These are phyloP conservation scores for Colletotrichum phormii DNA, from an alignment of 2,329 filamentous ascomycete species.

Conservation along the genomic window DNA sequence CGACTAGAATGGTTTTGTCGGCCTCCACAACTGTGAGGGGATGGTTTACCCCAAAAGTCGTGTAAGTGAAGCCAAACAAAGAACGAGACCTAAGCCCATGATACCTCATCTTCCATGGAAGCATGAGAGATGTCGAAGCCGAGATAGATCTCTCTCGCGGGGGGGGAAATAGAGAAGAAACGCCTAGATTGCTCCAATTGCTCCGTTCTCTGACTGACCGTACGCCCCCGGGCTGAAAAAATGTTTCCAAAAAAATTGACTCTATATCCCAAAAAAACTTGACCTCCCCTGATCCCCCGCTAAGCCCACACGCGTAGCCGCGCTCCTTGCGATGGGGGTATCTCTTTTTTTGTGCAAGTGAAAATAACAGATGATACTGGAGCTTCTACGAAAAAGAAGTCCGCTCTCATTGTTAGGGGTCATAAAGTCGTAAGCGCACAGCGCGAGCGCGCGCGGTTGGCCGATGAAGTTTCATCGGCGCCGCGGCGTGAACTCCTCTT, in stretches of 20 bases:
- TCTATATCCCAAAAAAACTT: conserved; percentile 21
- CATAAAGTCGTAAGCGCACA: conserved; percentile 35
- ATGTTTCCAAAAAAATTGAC: neutral
- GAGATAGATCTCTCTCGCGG: neutral
- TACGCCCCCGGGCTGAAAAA: neutral
- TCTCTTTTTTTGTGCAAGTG: conserved; percentile 16
- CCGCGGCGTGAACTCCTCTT: neutral
- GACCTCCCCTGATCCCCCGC: neutral
- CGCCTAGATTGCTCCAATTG: conserved; percentile 33
- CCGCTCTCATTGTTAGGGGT: conserved; percentile 12
- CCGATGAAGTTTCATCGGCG: neutral
- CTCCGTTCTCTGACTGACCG: conserved; percentile 4
- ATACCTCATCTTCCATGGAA: neutral
- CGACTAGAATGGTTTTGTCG: neutral
- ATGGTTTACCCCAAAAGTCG: neutral
- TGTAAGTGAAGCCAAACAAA: neutral
- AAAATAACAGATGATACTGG: conserved; percentile 7
- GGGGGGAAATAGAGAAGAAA: conserved; percentile 1
- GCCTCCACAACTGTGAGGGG: neutral
- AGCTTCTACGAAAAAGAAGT: neutral
- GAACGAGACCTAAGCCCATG: neutral
- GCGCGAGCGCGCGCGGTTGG: conserved; percentile 5
- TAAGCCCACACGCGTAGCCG: conserved; percentile 10
- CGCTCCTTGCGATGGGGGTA: conserved; percentile 22
- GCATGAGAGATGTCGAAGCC: neutral